These are phyloP conservation scores for Rosa persica DNA, from an alignment of 306 rosid genomes.

Conservation along the genomic window DNA sequence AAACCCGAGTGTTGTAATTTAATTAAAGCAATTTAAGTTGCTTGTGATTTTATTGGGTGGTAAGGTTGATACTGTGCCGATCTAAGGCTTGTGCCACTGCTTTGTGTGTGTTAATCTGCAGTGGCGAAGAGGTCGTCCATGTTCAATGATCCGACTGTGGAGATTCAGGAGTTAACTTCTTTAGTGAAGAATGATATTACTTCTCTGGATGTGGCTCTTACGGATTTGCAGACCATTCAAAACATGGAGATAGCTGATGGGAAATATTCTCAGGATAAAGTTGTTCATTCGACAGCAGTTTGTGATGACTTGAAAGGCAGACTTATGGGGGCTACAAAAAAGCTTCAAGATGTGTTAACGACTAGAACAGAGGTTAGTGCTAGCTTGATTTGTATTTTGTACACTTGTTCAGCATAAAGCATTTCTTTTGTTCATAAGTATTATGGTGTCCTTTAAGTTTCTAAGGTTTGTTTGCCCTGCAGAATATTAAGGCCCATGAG, in stretches of 20 bases:
- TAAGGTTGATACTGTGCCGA: slow-evolving; percentile 3
- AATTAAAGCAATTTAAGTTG: background rate
- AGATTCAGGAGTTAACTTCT: slow-evolving; percentile 76
- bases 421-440: background rate
- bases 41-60: background rate
- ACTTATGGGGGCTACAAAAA: slow-evolving; percentile 86
- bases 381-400: slow-evolving; percentile 12
- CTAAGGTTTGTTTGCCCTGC: slow-evolving; percentile 18
- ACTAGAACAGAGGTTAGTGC: slow-evolving; percentile 72
- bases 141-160: slow-evolving; percentile 79
- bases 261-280: slow-evolving; percentile 67
- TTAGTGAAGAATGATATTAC: slow-evolving; percentile 85
- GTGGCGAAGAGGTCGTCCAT: slow-evolving; percentile 88
- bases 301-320: slow-evolving; percentile 80
- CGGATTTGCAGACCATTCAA: slow-evolving; percentile 80
- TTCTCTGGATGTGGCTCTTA: slow-evolving; percentile 69
- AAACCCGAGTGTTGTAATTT: background rate
- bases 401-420: background rate
- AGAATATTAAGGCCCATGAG: slow-evolving; percentile 95
- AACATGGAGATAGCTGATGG: slow-evolving; percentile 73
- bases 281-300: slow-evolving; percentile 84
- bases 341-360: slow-evolving; percentile 79
- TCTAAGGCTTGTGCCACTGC: background rate
- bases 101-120: slow-evolving; percentile 31
- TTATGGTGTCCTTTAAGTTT: background rate